A percentile compares a stretch with the other conserved stretches of the same genome.
Evolutionary conservation across 306 rosid genomes (phyloP).

Genomic region (Sophora flavescens): DNA sequence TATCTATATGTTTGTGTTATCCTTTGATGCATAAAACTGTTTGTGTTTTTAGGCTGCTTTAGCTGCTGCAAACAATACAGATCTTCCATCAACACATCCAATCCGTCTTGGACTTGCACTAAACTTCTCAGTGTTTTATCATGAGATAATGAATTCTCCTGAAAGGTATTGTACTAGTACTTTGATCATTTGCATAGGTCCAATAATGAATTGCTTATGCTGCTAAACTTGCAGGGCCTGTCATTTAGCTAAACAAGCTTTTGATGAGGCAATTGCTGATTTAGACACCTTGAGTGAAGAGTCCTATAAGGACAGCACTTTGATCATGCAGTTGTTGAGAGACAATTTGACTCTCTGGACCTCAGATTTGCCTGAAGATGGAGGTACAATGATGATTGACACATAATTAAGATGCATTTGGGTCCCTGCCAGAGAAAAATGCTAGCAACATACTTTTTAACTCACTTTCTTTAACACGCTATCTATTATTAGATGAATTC

Average conservation of each 20-base stretch:
- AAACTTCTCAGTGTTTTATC: conserved; percentile 94
- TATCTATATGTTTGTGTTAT: not conserved
- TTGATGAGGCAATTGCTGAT: conserved; percentile 96
- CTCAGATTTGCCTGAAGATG: conserved; percentile 97
- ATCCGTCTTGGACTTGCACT: conserved; percentile 98
- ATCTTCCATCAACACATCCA: conserved; percentile 94
- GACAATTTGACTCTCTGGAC: conserved; percentile 98
- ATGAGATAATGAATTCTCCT: conserved; percentile 94
- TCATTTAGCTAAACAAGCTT: conserved; percentile 95
- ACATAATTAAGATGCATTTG: conserved; percentile 31
- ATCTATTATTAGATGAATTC: no score
- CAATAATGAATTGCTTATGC: conserved; percentile 23
- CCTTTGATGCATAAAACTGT: conserved; percentile 38
- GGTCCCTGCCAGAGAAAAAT: not conserved
- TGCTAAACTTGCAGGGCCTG: conserved; percentile 75
- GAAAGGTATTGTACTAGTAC: conserved; percentile 62
- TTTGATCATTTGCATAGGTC: conserved; percentile 7
- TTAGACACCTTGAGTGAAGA: conserved; percentile 94
- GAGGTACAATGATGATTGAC: conserved; percentile 63
- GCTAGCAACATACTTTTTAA: no score
- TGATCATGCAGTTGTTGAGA: conserved; percentile 96
- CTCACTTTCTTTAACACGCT: no score
- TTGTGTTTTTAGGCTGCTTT: conserved; percentile 71
- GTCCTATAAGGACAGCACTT: conserved; percentile 97
- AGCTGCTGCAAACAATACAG: conserved; percentile 77